Evolutionary conservation across 2,329 filamentous ascomycete species (phyloP), one percentile per base, ranked within the genome.

Genomic region (Harringtonia lauricola): DNA sequence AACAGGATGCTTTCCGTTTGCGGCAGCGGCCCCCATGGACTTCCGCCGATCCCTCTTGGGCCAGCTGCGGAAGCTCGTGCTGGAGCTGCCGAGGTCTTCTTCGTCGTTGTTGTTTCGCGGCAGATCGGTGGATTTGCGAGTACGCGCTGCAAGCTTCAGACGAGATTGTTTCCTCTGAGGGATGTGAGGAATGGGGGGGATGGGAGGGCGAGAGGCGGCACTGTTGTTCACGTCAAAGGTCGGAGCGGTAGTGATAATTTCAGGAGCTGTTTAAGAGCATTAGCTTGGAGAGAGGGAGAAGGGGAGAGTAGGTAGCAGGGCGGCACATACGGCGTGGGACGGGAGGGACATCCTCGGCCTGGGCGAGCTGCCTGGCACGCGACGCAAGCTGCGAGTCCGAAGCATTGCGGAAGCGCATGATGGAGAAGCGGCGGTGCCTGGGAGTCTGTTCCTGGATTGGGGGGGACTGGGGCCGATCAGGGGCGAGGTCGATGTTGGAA

Each of bases 241-340:
- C 10, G 92, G 89, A 15, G 89, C 86, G 12, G 90, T 96, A 40
- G 85, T 95, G 60, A 96, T 92, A 58, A 96, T 96, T 52, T 76
- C 70, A 39, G 78, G 77, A 49, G 77, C 77, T 81, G 54, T 37
- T 52, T 35, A 38, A 36, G 41, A 43, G 38, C 43, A 47, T 53
- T 52, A 60, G 60, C 43, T 42, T 22, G 18, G 46, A 35, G 31
- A 41, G 10, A 14, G 10, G 14, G 33, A 13, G 36, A 33, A 4
- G 40, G 34, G 9, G 24, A 37, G 17, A 37, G 35, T 19, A 33
- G 13, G 35, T 31, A 21, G 28, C 15, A 28, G 21, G 29, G 28
- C 43, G 43, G 47, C 36, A 64, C 62, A 51, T 76, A 79, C 69
- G 73, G 64, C 65, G 74, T 58, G 68, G 79, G 57, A 75, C 69